These are phyloP conservation scores for Ceratobasidium sp. DNA, from an alignment of 1,284 basidiomycete species.

Conservation along the genomic window DNA sequence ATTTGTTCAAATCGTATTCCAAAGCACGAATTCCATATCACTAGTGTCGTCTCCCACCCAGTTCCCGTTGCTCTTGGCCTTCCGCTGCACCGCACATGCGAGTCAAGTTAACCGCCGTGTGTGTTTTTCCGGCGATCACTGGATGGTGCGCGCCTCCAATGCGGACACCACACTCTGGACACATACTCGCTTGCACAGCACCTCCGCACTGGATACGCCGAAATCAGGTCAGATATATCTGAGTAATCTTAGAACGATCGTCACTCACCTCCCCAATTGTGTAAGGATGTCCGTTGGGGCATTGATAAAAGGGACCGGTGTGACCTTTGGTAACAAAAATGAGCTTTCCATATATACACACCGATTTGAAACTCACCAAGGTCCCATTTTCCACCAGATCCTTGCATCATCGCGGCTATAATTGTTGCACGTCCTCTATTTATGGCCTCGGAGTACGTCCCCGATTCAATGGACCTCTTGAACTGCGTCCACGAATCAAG, in stretches of 20 bases:
- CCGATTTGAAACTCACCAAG: neutral
- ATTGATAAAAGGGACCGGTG: conserved; percentile 10
- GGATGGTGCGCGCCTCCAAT: too few relatives aligned
- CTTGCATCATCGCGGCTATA: conserved; percentile 59
- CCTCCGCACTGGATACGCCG: neutral
- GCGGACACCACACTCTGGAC: conserved; percentile 15
- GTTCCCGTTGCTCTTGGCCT: too few relatives aligned
- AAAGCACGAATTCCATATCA: too few relatives aligned
- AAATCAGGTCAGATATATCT: neutral
- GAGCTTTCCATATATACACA: conserved; percentile 28
- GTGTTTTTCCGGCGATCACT: too few relatives aligned
- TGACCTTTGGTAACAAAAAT: conserved; percentile 26
- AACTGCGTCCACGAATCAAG: conserved; percentile 38
- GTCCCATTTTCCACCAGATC: neutral
- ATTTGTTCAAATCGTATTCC: too few relatives aligned
- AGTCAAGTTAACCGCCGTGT: too few relatives aligned
- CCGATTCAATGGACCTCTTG: conserved; percentile 22
- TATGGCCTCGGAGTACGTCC: conserved; percentile 62
- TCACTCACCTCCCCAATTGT: conserved; percentile 1
- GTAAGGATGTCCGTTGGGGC: conserved; percentile 20
- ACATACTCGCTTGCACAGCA: neutral
- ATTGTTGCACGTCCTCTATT: conserved; percentile 65
- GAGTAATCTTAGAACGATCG: neutral
- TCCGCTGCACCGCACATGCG: too few relatives aligned
- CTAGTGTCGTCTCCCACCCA: too few relatives aligned